phyloP scores from a whole-genome alignment of 2,329 filamentous ascomycete genomes.

The Xylariaceae sp. region DNA sequence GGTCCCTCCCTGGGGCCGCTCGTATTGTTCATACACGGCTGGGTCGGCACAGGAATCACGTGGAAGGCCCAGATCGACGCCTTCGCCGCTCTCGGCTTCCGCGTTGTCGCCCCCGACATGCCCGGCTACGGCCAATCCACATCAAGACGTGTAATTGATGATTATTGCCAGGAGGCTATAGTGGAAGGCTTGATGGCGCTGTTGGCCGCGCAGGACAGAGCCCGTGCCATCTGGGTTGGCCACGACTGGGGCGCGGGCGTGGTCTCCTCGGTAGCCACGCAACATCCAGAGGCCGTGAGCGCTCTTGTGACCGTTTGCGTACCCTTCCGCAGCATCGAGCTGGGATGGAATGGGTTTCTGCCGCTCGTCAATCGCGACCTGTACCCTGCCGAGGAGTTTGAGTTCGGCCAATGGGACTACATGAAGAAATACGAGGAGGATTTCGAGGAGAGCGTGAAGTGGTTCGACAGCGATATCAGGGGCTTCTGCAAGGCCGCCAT shows the following conservation, averaged over 20 bases:
- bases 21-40: slow-evolving; percentile 34
- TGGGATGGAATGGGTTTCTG: slow-evolving; percentile 33
- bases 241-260: slow-evolving; percentile 36
- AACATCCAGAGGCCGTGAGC: slow-evolving; percentile 20
- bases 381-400: slow-evolving; percentile 38
- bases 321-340: slow-evolving; percentile 36
- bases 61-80: slow-evolving; percentile 27
- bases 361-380: slow-evolving; percentile 35
- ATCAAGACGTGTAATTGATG: slow-evolving; percentile 19
- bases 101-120: slow-evolving; percentile 27
- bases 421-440: slow-evolving; percentile 20
- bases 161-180: slow-evolving; percentile 29
- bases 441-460: slow-evolving; percentile 14
- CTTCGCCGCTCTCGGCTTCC: slow-evolving; percentile 25
- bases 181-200: slow-evolving; percentile 30
- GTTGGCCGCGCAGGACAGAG: slow-evolving; percentile 26
- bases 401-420: slow-evolving; percentile 28
- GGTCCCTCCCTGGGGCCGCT: slow-evolving; percentile 24
- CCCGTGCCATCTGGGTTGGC: slow-evolving; percentile 39
- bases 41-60: slow-evolving; percentile 28
- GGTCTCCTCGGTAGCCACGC: slow-evolving; percentile 21
- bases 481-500: slow-evolving; percentile 3
- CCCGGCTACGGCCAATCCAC: slow-evolving; percentile 34
- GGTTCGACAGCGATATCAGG: slow-evolving; percentile 15
- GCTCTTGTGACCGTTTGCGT: slow-evolving; percentile 30